A percentile compares a stretch with the other conserved stretches of the same genome.
phyloP scores from a whole-genome alignment of 805 yeast genomes.

The Kuraishia cidri region DNA sequence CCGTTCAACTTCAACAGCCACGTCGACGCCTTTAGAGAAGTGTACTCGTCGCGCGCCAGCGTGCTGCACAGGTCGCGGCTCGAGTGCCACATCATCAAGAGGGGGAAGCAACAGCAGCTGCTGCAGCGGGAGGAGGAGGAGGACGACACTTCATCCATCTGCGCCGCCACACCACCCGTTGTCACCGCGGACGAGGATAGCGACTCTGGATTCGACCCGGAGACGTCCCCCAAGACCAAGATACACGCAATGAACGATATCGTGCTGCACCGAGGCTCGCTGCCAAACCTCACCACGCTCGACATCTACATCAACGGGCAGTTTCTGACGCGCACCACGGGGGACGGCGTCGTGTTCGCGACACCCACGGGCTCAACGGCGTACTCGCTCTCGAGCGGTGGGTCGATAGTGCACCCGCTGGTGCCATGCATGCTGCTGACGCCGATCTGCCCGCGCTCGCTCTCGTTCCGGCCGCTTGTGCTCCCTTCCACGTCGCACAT shows the following conservation, averaged over 20 bases:
- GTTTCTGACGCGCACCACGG: constrained; percentile 81
- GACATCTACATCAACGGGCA: constrained; percentile 83
- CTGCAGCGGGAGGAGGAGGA: too few relatives aligned
- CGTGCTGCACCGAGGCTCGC: constrained; percentile 77
- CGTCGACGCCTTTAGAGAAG: constrained; percentile 50
- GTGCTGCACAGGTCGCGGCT: constrained; percentile 73
- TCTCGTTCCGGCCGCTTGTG: constrained; percentile 83
- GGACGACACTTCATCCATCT: too few relatives aligned
- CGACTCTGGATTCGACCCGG: constrained; percentile 3
- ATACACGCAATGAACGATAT: constrained; percentile 90
- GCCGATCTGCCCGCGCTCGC: constrained; percentile 87
- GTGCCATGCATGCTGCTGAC: constrained; percentile 78
- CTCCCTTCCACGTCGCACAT: constrained; percentile 76
- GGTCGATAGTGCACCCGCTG: constrained; percentile 84
- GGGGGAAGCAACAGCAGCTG: constrained; percentile 5
- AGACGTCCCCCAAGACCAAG: constrained; percentile 17
- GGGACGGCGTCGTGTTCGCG: constrained; percentile 79
- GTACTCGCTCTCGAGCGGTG: constrained; percentile 83
- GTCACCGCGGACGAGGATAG: constrained; percentile 1
- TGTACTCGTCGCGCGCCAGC: constrained; percentile 58
- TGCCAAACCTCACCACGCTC: constrained; percentile 76
- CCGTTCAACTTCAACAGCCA: constrained; percentile 76
- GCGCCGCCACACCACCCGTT: not conserved
- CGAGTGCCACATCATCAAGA: constrained; percentile 58
- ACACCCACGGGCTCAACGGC: constrained; percentile 98